Evolutionary conservation across 176 grass and related monocot genomes (phyloP).

Genomic region (Triticum turgidum): DNA sequence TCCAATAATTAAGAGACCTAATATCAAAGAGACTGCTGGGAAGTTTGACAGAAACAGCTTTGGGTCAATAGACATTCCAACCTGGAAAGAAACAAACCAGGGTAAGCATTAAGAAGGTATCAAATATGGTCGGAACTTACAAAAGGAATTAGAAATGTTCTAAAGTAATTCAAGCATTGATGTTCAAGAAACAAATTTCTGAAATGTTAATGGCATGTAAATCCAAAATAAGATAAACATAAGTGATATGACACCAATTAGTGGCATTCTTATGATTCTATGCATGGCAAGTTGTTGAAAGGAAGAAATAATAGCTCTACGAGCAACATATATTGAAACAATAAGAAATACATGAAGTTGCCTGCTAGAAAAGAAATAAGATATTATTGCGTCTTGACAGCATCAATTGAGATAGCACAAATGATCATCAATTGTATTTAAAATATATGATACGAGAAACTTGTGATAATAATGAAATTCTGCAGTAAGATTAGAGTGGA

Average conservation of each 20-base stretch:
- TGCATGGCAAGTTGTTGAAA: constrained; percentile 16
- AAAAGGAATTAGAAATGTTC: neutral
- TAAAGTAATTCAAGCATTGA: neutral
- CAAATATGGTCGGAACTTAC: neutral
- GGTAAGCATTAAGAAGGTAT: constrained; percentile 23
- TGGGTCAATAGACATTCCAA: constrained; percentile 98
- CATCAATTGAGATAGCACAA: constrained; percentile 2
- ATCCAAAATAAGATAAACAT: constrained; percentile 1
- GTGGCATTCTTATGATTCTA: constrained; percentile 5
- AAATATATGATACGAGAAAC: neutral
- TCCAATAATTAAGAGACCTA: constrained; percentile 74
- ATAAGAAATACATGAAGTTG: neutral
- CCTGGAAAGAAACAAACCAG: constrained; percentile 54
- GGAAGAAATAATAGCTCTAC: neutral
- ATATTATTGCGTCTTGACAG: neutral
- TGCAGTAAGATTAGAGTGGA: constrained; percentile 2
- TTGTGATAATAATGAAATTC: neutral
- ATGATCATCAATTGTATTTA: neutral
- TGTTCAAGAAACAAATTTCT: neutral
- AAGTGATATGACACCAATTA: neutral
- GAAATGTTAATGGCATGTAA: neutral
- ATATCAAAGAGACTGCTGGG: constrained; percentile 61
- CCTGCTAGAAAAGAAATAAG: neutral
- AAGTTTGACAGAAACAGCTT: constrained; percentile 91
- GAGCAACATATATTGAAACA: neutral